A percentile compares a stretch with the other conserved stretches of the same genome.
Conservation (phyloP, 306 rosid genomes). For the Acmispon strigosus region DNA sequence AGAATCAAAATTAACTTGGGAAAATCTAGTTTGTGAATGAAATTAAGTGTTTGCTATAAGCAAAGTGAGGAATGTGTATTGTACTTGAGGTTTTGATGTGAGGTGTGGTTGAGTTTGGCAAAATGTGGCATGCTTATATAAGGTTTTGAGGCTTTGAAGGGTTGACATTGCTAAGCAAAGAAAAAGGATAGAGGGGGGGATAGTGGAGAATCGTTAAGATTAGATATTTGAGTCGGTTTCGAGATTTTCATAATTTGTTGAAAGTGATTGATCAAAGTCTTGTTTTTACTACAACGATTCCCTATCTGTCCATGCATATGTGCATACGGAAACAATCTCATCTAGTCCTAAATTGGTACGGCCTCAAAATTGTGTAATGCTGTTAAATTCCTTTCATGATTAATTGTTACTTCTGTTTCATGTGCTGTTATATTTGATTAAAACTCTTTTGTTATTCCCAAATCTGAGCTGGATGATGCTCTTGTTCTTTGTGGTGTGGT, state of each 20-base stretch:
- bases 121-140: slow-evolving; percentile 42
- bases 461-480: too few species aligned
- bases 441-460: too few species aligned
- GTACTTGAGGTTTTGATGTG: slow-evolving; percentile 15
- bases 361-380: slow-evolving; percentile 1
- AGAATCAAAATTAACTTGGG: background rate
- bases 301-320: slow-evolving; percentile 20
- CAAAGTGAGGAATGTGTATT: background rate
- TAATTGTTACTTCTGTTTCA: background rate
- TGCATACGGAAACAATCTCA: slow-evolving; percentile 28
- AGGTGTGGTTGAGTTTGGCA: background rate
- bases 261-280: slow-evolving; percentile 31
- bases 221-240: slow-evolving; percentile 37
- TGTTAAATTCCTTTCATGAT: too few species aligned
- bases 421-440: background rate
- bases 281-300: slow-evolving; percentile 19
- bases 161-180: slow-evolving; percentile 10
- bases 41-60: too few species aligned
- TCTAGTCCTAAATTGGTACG: slow-evolving; percentile 33
- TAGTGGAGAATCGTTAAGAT: slow-evolving; percentile 37
- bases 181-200: background rate
- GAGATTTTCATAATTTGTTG: slow-evolving; percentile 36
- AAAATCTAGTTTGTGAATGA: too few species aligned
- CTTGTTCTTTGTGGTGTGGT: too few species aligned
- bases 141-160: slow-evolving; percentile 23